These are phyloP conservation scores for Fraxinus nigra DNA, from an alignment of 305 asterid species.

Conservation along the genomic window DNA sequence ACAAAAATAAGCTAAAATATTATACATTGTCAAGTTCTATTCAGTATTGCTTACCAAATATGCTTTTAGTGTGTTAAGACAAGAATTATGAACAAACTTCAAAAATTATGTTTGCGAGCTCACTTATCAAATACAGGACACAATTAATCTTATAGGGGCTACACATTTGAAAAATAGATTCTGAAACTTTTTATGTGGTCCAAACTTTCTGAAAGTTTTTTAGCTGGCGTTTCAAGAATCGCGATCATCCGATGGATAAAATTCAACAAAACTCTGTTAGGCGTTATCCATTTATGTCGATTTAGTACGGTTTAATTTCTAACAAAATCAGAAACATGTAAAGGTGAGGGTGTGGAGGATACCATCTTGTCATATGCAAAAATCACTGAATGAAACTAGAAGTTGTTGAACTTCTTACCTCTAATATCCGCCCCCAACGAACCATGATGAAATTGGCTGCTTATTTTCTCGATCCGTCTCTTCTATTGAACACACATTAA, in stretches of 20 bases:
- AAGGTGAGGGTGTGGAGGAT: not conserved
- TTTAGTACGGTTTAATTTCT: not conserved
- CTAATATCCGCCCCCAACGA: constrained; percentile 22
- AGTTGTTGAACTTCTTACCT: constrained; percentile 30
- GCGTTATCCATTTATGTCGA: not conserved
- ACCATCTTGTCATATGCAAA: not conserved
- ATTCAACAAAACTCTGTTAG: not conserved
- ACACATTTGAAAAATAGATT: not conserved
- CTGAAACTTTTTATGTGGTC: not conserved
- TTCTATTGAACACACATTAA: constrained; percentile 30
- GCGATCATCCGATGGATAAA: not conserved
- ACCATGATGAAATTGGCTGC: constrained; percentile 17
- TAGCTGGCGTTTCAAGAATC: not conserved
- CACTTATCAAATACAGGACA: not conserved
- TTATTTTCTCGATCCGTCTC: constrained; percentile 16
- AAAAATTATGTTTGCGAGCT: not conserved
- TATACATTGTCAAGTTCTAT: not conserved
- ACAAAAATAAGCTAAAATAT: not conserved
- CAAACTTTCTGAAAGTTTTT: not conserved
- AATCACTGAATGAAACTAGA: not conserved
- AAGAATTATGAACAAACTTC: not conserved
- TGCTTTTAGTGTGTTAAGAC: not conserved
- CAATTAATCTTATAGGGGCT: not conserved
- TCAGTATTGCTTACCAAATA: not conserved
- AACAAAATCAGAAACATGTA: not conserved